Percentiles rank a stretch among this genome's conserved stretches.
These are phyloP conservation scores for Cymbopogon citratus DNA, from an alignment of 176 grass and related monocot genomes.

Conservation along the genomic window DNA sequence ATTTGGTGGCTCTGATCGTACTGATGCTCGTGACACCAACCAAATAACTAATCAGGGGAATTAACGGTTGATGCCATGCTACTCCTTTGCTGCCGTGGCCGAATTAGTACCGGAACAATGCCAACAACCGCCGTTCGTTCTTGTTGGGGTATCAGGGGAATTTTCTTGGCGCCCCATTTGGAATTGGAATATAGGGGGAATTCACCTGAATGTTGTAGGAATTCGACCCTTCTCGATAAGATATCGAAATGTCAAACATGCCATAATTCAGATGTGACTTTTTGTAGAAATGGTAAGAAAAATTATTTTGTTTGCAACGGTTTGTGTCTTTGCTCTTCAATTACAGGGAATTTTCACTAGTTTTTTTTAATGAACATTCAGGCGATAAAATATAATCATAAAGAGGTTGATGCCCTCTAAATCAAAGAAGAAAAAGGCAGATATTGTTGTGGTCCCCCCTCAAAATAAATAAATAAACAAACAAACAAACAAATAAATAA, in stretches of 20 bases:
- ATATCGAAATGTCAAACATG: neutral
- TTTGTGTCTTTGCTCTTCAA: neutral
- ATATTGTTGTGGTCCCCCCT: no score
- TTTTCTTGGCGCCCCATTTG: neutral
- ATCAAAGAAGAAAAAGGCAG: no score
- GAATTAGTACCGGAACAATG: neutral
- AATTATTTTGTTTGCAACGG: neutral
- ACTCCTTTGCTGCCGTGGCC: neutral
- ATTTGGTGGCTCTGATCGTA: neutral
- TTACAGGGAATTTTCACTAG: neutral
- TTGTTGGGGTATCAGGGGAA: neutral
- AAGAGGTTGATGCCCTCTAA: neutral
- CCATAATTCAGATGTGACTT: no score
- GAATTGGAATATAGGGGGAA: neutral
- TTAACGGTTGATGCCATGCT: neutral
- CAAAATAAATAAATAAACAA: no score
- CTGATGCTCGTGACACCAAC: conserved; percentile 3
- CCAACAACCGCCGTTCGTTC: neutral
- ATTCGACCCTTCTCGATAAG: neutral
- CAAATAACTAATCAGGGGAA: neutral
- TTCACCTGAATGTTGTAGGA: neutral
- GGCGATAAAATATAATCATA: neutral
- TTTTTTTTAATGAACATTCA: neutral
- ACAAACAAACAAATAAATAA: no score
- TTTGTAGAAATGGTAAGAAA: neutral